Evolutionary conservation across 2,329 filamentous ascomycete species (phyloP), one percentile per base, ranked within the genome.

Genomic region (Fusarium compactum): DNA sequence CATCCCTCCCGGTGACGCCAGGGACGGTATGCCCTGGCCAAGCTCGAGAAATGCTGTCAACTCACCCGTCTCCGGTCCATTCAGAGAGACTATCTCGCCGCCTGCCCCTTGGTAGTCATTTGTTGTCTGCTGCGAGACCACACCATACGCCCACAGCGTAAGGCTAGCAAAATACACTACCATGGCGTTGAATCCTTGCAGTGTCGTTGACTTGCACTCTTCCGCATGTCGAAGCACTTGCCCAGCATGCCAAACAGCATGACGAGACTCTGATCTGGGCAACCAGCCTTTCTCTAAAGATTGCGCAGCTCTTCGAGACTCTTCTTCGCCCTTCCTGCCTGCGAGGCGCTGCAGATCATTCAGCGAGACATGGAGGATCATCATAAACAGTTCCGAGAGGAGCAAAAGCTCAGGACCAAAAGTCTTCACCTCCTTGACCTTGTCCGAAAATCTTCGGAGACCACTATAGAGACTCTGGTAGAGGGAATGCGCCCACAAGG

Each of bases 321-420:
- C 71, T 25, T 68, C 73, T 22, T 74, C 71, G 10, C 69, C 72
- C 20, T 70, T 71, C 32, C 61, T 67, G 18, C 71, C 69, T 14
- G 73, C 58, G 22, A 75, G 59, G 10, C 62, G 56, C 46, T 73
- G 73, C 27, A 75, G 27, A 25, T 74, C 69, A 45, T 70, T 61
- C 10, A 70, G 60, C 18, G 73, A 72, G 38, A 75, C 60, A 61
- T 75, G 71, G 4, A 75, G 68, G 10, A 65, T 61, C 73, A 75
- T 75, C 73, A 74, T 74, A 20, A 75, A 70, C 29, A 75, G 40
- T 54, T 75, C 73, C 20, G 65, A 72, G 56, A 75, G 48, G 11
- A 75, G 61, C 16, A 52, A 58, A 38, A 73, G 62, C 46, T 70
- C 72, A 9, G 60, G 48, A 25, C 58, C 56, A 22, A 53, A 25